These are phyloP conservation scores for Rhynchosporium agropyri DNA, from an alignment of 2,329 filamentous ascomycete genomes.

Conservation along the genomic window DNA sequence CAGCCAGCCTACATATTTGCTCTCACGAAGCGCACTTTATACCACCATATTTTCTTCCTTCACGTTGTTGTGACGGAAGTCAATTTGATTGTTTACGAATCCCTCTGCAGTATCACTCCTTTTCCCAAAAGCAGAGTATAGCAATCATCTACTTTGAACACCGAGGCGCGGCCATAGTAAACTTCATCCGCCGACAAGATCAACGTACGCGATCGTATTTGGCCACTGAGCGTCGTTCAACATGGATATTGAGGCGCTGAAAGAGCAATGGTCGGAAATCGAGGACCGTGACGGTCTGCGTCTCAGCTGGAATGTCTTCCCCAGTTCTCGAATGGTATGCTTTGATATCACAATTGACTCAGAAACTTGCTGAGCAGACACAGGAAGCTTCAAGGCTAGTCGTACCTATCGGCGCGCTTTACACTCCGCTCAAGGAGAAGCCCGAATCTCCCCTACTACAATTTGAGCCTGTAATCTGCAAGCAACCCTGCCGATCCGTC, in stretches of 20 bases:
- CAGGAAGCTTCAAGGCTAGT: constrained; percentile 93
- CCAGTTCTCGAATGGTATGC: constrained; percentile 91
- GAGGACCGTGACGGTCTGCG: constrained; percentile 96
- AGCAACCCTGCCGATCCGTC: constrained; percentile 91
- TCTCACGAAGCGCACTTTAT: no score
- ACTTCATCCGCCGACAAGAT: background rate
- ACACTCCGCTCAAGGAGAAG: constrained; percentile 95
- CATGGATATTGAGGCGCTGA: constrained; percentile 41
- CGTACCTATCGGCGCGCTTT: constrained; percentile 93
- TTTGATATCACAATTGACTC: constrained; percentile 17
- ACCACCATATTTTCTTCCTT: no score
- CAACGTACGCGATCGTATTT: background rate
- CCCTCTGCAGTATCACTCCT: no score
- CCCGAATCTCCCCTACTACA: constrained; percentile 84
- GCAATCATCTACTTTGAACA: background rate
- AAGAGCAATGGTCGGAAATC: constrained; percentile 60
- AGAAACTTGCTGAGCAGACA: constrained; percentile 37
- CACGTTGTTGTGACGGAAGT: no score
- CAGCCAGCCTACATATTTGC: no score
- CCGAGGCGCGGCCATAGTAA: background rate
- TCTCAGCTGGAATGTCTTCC: constrained; percentile 98
- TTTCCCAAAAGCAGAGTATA: background rate
- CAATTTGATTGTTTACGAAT: no score
- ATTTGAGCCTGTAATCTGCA: constrained; percentile 97
- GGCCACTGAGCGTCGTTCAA: constrained; percentile 11